Evolutionary conservation across 352 stramenopile species (phyloP).

Genomic region (Bremia lactucae): DNA sequence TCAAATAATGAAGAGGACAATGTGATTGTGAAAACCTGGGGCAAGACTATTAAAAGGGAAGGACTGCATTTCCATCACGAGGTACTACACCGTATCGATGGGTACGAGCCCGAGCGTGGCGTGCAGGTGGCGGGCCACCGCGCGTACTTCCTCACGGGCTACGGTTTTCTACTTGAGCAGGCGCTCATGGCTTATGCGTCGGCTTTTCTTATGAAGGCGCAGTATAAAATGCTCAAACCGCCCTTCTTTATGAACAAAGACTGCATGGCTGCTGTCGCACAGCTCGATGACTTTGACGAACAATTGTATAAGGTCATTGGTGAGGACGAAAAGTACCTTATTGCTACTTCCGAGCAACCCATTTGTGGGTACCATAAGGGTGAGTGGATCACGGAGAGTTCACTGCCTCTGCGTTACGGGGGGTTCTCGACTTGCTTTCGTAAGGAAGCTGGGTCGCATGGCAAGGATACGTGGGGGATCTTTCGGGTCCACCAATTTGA

Average conservation of each 20-base stretch:
- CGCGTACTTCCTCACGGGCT: constrained; percentile 98
- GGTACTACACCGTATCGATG: constrained; percentile 96
- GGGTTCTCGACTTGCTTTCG: constrained; percentile 99
- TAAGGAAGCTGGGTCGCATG: constrained; percentile 97
- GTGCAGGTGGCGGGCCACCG: constrained; percentile 94
- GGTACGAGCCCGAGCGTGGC: constrained; percentile 96
- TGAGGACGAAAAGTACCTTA: constrained; percentile 99
- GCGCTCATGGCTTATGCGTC: constrained; percentile 98
- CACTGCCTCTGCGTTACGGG: constrained; percentile 79
- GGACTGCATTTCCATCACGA: constrained; percentile 92
- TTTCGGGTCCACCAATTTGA: constrained; percentile 99
- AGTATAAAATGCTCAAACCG: constrained; percentile 98
- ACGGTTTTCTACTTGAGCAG: constrained; percentile 97
- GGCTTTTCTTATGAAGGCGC: constrained; percentile 90
- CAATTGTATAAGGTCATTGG: constrained; percentile 98
- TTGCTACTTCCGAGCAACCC: constrained; percentile 99
- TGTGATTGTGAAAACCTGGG: constrained; percentile 86
- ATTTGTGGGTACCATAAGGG: constrained; percentile 97
- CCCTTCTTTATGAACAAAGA: constrained; percentile 99
- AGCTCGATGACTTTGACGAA: constrained; percentile 99
- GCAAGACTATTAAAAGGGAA: constrained; percentile 49
- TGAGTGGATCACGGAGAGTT: constrained; percentile 81
- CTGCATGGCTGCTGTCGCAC: constrained; percentile 94
- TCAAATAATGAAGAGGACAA: constrained; percentile 96
- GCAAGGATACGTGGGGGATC: constrained; percentile 99